These are phyloP conservation scores for Multifurca ochricompacta DNA, from an alignment of 768 basidiomycete species.

Conservation along the genomic window DNA sequence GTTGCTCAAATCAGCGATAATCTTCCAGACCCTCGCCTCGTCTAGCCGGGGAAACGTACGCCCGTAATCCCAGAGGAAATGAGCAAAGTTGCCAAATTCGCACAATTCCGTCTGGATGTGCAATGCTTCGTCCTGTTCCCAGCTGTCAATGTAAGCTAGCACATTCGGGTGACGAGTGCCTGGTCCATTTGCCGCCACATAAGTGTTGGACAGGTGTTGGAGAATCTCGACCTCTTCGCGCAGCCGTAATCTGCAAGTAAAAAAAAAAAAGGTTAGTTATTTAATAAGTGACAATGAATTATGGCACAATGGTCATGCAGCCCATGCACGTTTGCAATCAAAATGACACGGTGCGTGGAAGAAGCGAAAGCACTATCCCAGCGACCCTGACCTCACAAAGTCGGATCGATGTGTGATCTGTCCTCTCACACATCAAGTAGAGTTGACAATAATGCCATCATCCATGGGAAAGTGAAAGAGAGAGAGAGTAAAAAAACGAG, in stretches of 20 bases:
- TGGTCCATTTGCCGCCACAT: slow-evolving; percentile 26
- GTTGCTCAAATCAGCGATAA: slow-evolving; percentile 80
- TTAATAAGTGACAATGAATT: not conserved
- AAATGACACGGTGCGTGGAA: not conserved
- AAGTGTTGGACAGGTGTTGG: slow-evolving; percentile 51
- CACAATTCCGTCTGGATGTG: slow-evolving; percentile 95
- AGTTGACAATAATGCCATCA: slow-evolving; percentile 6
- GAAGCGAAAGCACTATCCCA: not conserved
- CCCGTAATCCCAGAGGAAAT: slow-evolving; percentile 89
- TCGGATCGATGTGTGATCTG: not conserved
- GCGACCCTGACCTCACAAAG: not conserved
- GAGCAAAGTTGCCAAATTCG: slow-evolving; percentile 83
- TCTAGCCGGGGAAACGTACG: slow-evolving; percentile 76
- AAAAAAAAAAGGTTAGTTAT: not conserved
- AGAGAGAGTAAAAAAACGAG: not conserved
- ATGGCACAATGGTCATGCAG: not conserved
- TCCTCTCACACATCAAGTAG: not conserved
- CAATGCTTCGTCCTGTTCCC: slow-evolving; percentile 86
- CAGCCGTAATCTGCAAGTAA: slow-evolving; percentile 75
- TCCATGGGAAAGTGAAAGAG: not conserved
- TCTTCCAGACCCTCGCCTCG: slow-evolving; percentile 94
- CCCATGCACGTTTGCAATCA: not conserved
- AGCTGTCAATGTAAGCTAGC: slow-evolving; percentile 84
- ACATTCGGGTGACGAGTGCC: slow-evolving; percentile 64
- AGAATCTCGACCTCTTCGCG: slow-evolving; percentile 93